Conservation (phyloP, 176 grass and related monocot genomes). For the Juncus effusus region DNA sequence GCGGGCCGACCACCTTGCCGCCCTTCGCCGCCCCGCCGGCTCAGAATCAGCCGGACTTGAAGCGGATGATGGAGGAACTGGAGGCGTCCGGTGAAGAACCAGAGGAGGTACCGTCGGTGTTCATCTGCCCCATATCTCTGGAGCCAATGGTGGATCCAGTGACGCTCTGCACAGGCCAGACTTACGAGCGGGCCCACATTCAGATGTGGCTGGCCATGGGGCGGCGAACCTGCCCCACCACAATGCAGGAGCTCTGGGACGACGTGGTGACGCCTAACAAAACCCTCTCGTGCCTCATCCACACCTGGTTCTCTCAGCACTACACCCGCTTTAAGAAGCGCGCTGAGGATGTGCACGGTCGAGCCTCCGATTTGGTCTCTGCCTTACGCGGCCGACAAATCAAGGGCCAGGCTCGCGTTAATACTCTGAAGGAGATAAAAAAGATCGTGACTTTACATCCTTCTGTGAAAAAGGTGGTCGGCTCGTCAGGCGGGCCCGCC, state of each 20-base stretch:
- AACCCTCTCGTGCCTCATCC: conserved; percentile 84
- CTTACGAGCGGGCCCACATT: conserved; percentile 91
- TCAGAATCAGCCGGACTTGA: conserved; percentile 56
- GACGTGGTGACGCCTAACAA: conserved; percentile 79
- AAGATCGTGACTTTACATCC: conserved; percentile 47
- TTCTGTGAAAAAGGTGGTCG: conserved; percentile 65
- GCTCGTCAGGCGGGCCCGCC: conserved; percentile 46
- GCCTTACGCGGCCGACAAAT: conserved; percentile 52
- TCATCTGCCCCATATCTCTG: conserved; percentile 98
- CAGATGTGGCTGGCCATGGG: conserved; percentile 74
- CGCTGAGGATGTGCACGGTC: conserved; percentile 85
- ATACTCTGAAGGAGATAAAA: conserved; percentile 63
- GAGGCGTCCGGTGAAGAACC: conserved; percentile 60
- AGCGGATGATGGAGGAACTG: conserved; percentile 92
- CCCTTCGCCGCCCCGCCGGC: conserved; percentile 30
- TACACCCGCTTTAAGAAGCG: conserved; percentile 86
- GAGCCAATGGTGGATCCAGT: conserved; percentile 99
- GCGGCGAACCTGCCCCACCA: conserved; percentile 91
- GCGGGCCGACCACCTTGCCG: not conserved
- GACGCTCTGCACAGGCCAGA: conserved; percentile 96
- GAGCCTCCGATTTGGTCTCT: conserved; percentile 66
- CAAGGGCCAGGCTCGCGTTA: conserved; percentile 77
- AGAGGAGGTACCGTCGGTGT: conserved; percentile 68
- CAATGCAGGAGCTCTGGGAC: conserved; percentile 99
- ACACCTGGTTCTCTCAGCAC: conserved; percentile 85